Base-by-base conservation (phyloP, 768 basidiomycete species). In the Podaxis sp. region DNA sequence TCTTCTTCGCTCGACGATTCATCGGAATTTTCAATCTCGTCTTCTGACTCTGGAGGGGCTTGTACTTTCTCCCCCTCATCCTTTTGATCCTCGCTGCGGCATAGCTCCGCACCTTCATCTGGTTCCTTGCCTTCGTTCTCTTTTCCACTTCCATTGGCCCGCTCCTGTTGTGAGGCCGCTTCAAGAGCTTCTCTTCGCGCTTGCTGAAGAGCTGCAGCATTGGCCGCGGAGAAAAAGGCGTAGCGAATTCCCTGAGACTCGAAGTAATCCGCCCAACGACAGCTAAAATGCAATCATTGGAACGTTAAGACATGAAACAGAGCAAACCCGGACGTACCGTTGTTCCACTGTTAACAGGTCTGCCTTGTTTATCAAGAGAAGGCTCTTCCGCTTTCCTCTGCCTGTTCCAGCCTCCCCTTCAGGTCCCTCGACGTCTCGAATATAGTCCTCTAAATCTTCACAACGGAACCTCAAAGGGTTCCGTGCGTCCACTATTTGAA, bases 401-500 rank as follows among this genome's bases (percentile, higher is more conserved):
- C 88, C 90, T 0, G 88, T 89, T 6, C 90, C 93, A 3, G 83
- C 79, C 70, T 94, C 92, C 2, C 91, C 92, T 72, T 94, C 92
- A 6, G 84, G 74, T 15, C 91, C 89, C 71, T 93, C 92, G 2
- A 96, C 85, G 68, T 97, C 96, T 59, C 76, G 74, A 0, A 99
- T 88, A 71, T 97, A 97, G 0, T 81, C 76, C 66, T 96, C 92
- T 49, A 99, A 76, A 74, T 98, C 96, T 65, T 95, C 92, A 56
- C 96, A 98, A 22, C 95, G 87, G 72, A 98, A 98, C 30, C 87
- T 81, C 8, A 97, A 80, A 1, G 97, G 96, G 78, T 97, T 98
- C 42, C 97, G 87, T 5, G 95, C 95, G 71, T 99, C 97, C 57
- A 97, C 92, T 56, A 99, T 96, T 75, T 99, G 95, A 2, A 99